Percentiles rank a stretch among this genome's conserved stretches.
Conservation (phyloP, 2,329 filamentous ascomycete genomes). For the Didymella segeticola region DNA sequence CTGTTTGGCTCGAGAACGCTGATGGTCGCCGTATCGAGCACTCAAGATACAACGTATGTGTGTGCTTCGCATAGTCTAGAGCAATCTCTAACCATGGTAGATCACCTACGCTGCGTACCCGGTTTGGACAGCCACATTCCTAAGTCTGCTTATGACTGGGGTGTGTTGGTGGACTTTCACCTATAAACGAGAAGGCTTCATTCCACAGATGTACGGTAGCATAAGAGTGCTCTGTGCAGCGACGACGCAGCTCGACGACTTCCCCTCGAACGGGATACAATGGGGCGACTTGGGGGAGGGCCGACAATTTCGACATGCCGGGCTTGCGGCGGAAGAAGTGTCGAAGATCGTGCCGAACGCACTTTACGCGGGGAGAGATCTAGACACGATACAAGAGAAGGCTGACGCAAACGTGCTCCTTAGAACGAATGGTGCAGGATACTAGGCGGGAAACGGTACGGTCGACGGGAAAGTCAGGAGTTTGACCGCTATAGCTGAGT, state of each 20-base stretch:
- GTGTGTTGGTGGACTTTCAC: constrained; percentile 43
- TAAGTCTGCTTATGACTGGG: constrained; percentile 40
- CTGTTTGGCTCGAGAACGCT: constrained; percentile 29
- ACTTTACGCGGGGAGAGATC: constrained; percentile 31
- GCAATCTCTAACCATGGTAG: constrained; percentile 25
- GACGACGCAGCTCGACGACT: constrained; percentile 38
- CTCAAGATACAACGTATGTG: constrained; percentile 1
- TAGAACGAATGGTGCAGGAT: not conserved
- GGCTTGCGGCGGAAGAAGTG: constrained; percentile 34
- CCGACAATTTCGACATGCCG: constrained; percentile 35
- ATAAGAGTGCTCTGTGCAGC: constrained; percentile 38
- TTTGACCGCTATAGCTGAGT: constrained; percentile 8
- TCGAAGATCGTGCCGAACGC: constrained; percentile 36
- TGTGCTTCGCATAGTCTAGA: not conserved
- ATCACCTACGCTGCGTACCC: constrained; percentile 25
- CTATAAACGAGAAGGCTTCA: constrained; percentile 40
- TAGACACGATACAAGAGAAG: not conserved
- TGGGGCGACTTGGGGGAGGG: constrained; percentile 37
- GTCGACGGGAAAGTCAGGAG: not conserved
- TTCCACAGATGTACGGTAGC: constrained; percentile 45
- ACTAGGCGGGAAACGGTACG: not conserved
- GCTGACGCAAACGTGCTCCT: not conserved
- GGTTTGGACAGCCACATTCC: constrained; percentile 34
- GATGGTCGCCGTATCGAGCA: constrained; percentile 9
- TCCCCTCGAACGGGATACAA: constrained; percentile 31